phyloP scores from a whole-genome alignment of 805 yeast genomes.

The Candida ipomoeae region DNA sequence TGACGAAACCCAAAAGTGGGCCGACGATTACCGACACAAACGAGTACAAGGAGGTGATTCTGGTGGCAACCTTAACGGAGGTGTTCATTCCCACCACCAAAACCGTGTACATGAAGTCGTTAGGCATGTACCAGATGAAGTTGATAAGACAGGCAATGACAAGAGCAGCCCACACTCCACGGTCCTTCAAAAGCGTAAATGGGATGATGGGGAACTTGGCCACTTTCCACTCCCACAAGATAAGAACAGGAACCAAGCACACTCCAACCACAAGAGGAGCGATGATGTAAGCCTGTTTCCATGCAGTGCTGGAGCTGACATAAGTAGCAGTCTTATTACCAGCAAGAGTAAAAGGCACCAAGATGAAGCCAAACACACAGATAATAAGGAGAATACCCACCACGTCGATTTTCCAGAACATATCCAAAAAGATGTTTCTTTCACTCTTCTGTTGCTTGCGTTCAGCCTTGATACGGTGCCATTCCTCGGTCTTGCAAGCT shows the following conservation, averaged over 20 bases:
- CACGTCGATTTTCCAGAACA: slow-evolving; percentile 63
- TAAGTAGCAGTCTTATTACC: slow-evolving; percentile 32
- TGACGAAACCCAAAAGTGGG: slow-evolving; percentile 51
- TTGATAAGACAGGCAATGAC: slow-evolving; percentile 54
- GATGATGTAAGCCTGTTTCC: slow-evolving; percentile 60
- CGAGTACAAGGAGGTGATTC: slow-evolving; percentile 59
- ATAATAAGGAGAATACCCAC: slow-evolving; percentile 56
- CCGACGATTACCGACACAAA: slow-evolving; percentile 63
- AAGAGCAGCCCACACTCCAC: slow-evolving; percentile 73
- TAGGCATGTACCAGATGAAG: slow-evolving; percentile 65
- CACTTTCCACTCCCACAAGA: slow-evolving; percentile 53
- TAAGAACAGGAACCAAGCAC: slow-evolving; percentile 53
- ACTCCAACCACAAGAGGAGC: slow-evolving; percentile 70
- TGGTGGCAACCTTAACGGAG: slow-evolving; percentile 57
- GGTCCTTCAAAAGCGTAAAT: slow-evolving; percentile 51
- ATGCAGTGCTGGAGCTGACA: slow-evolving; percentile 31
- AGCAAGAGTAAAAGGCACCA: slow-evolving; percentile 73
- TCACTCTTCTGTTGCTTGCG: slow-evolving; percentile 27
- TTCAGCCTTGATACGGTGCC: slow-evolving; percentile 39
- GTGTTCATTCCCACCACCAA: slow-evolving; percentile 61
- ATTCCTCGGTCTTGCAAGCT: slow-evolving; percentile 53
- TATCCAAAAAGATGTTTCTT: slow-evolving; percentile 23
- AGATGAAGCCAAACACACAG: slow-evolving; percentile 56
- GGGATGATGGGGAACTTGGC: slow-evolving; percentile 67
- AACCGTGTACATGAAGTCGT: slow-evolving; percentile 64